Evolutionary conservation across 2,329 filamentous ascomycete species (phyloP), one percentile per base, ranked within the genome.

Genomic region (Arachnopeziza araneosa): DNA sequence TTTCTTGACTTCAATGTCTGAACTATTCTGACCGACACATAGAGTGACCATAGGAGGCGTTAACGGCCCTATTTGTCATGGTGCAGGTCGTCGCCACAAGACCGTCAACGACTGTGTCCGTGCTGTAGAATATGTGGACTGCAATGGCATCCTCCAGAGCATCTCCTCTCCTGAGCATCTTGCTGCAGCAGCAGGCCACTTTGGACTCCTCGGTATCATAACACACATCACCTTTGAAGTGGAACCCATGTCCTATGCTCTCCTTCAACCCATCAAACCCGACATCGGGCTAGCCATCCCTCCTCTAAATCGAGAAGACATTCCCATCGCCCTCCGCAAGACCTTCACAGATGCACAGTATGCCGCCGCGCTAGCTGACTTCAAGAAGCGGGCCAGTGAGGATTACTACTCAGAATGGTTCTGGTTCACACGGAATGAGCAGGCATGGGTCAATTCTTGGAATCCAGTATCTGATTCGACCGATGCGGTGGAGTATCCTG

Each of bases 321-420:
- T 79, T 30, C 78, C 78, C 10, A 60, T 67, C 9, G 74, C 73
- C 6, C 69, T 79, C 7, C 67, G 72, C 14, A 67, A 69, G 22
- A 65, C 69, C 1, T 70, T 72, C 58, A 74, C 71, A 1, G 65
- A 68, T 3, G 67, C 70, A 22, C 66, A 75, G 56, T 69, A 75
- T n/a, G 67, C 67, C 10, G 62, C 63, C 1, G 75, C 77, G 1
- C 69, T 74, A 4, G 62, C 50, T 5, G 69, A 72, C 0, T 80
- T 80, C 60, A 72, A 77, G 60, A 62, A 68, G 1, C 69, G 72
- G 2, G 76, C 76, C 17, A 66, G 66, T 0, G 72, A 76, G 30
- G 72, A 75, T 54, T 80, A 78, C 62, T 80, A 80, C 58, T 68
- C 71, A 23, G 78, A 81, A 63, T 80, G 77, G 76, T 80, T 80